Base-by-base conservation (phyloP, 106 monocot genomes). In the Xerophyta viscosa region DNA sequence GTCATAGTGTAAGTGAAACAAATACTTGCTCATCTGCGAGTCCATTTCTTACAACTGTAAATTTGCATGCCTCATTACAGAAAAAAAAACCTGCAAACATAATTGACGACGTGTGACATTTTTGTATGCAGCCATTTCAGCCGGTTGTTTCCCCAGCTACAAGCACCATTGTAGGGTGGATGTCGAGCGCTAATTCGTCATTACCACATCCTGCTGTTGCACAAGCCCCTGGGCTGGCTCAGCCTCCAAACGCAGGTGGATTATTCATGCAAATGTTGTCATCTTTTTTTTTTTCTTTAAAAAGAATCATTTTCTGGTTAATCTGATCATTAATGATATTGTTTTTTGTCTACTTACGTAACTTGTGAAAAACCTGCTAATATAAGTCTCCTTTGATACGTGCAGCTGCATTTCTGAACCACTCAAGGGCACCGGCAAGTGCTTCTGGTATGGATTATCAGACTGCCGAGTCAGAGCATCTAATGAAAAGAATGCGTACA, bases 141-240 rank as follows among this genome's bases (percentile, higher is more conserved):
- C 66, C 96, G 18, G 86, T 98, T 37, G 82, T 89, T 53, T 71
- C 89, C 57, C 96, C 82, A 64, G 76, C 96, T 43, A 54, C 77
- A 47, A 98, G 62, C 58, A 82, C 86, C 26, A 70, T 98, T 57
- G 89, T 82, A 6, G 96, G 96, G 26, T 98, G 96, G 96, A 98
- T 98, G 89, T 66, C 96, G 10, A 77, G 61, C 79, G 76, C 79
- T 46, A 98, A 82, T 54, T 82, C 79, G 10, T 73, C 89, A 27
- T 30, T 96, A 60, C 74, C 79, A n/a, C 96, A 89, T 78, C 66
- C 77, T 72, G 77, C 82, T 50, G 82, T 96, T 8, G 82, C 85
- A 24, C 72, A 78, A 71, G 96, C 96, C 8, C 71, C 76, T 20
- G 88, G 88, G 58, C 69, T 98, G 46, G 68, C 86, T 22, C 86